These are phyloP conservation scores for Calcarisporium arbuscula DNA, from an alignment of 2,329 filamentous ascomycete species.

Conservation along the genomic window DNA sequence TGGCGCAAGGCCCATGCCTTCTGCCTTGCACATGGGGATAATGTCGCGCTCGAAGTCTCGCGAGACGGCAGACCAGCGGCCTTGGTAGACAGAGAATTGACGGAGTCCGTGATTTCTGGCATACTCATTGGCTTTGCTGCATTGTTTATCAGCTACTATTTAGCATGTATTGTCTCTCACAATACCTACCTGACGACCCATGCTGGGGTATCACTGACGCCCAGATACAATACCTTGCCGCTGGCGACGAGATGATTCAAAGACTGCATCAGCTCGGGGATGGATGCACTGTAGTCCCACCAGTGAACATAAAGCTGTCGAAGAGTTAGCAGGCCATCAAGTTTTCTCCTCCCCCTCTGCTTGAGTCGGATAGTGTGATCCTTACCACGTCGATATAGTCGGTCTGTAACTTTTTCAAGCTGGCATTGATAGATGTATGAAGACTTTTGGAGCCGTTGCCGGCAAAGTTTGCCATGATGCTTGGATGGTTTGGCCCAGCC, in stretches of 20 bases:
- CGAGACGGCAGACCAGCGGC: conserved; percentile 31
- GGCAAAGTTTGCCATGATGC: conserved; percentile 44
- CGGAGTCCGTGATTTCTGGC: conserved; percentile 64
- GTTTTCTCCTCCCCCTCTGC: neutral
- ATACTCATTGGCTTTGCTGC: conserved; percentile 58
- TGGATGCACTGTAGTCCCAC: conserved; percentile 64
- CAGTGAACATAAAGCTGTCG: conserved; percentile 52
- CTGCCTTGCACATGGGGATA: conserved; percentile 35
- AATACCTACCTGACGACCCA: conserved; percentile 53
- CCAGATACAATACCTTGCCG: conserved; percentile 61
- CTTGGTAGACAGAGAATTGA: conserved; percentile 53
- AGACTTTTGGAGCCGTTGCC: conserved; percentile 60
- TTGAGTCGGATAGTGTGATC: neutral
- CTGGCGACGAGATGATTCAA: conserved; percentile 53
- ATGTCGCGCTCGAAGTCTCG: conserved; percentile 37
- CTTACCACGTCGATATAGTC: conserved; percentile 60
- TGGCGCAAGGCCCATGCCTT: conserved; percentile 48
- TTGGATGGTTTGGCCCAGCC: conserved; percentile 29
- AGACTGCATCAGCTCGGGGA: conserved; percentile 63
- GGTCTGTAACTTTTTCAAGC: conserved; percentile 56
- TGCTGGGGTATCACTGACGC: conserved; percentile 62
- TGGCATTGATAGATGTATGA: conserved; percentile 47
- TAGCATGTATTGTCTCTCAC: no score
- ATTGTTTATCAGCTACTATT: no score
- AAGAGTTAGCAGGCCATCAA: neutral